A percentile compares a stretch with the other conserved stretches of the same genome.
phyloP scores from a whole-genome alignment of 768 basidiomycete species.

The Hirschioporus abietinus region DNA sequence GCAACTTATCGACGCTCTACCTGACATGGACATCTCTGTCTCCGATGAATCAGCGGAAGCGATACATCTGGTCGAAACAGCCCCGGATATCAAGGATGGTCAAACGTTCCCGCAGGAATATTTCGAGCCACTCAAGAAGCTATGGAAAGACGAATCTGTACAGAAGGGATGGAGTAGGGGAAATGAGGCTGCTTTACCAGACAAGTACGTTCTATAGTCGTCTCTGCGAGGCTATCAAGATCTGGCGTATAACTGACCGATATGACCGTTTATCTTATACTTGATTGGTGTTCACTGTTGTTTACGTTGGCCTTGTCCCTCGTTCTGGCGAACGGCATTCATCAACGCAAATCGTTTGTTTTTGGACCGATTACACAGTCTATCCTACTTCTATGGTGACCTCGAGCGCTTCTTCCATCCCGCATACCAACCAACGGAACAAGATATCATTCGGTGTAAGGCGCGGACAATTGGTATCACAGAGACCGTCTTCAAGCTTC shows the following conservation, averaged over 20 bases:
- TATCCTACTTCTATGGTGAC: conserved; percentile 72
- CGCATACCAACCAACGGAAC: conserved; percentile 68
- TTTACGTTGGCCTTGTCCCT: not conserved
- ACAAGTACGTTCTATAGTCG: conserved; percentile 55
- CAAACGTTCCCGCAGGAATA: conserved; percentile 73
- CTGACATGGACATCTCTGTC: conserved; percentile 79
- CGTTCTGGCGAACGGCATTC: not conserved
- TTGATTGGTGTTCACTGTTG: not conserved
- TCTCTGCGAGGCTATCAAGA: not conserved
- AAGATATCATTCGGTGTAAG: conserved; percentile 83
- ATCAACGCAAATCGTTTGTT: too few relatives aligned
- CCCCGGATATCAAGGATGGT: conserved; percentile 68
- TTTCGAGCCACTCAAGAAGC: conserved; percentile 55
- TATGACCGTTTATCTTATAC: not conserved
- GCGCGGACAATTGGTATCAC: conserved; percentile 90
- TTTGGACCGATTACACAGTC: conserved; percentile 29
- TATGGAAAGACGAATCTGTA: conserved; percentile 77
- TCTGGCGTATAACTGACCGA: not conserved
- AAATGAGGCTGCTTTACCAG: conserved; percentile 88
- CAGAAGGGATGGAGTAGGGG: conserved; percentile 74
- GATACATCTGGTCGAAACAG: conserved; percentile 60
- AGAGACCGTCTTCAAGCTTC: conserved; percentile 76
- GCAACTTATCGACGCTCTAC: conserved; percentile 81
- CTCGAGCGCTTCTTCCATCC: conserved; percentile 77
- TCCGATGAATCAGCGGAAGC: conserved; percentile 51